Percentiles rank a stretch among this genome's conserved stretches.
Evolutionary conservation across 352 stramenopile species (phyloP).

Genomic region (Plasmopara muralis): DNA sequence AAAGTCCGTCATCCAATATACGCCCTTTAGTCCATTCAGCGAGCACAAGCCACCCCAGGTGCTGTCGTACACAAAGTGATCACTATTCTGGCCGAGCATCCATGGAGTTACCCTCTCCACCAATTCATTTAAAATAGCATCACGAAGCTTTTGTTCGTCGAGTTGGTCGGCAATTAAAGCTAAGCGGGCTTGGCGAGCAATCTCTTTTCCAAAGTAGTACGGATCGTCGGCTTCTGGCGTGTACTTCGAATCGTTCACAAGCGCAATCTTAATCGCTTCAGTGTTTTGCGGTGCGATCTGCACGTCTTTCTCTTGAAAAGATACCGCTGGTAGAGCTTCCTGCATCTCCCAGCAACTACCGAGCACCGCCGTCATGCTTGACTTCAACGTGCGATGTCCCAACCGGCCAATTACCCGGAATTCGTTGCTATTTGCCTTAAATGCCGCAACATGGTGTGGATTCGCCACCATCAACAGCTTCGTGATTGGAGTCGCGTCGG

Average conservation of each 20-base stretch:
- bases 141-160: conserved; percentile 35
- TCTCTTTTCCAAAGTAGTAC: conserved; percentile 88
- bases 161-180: conserved; percentile 79
- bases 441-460: conserved; percentile 57
- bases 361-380: conserved; percentile 65
- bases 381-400: conserved; percentile 73
- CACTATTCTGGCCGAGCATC: conserved; percentile 66
- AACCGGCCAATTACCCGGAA: conserved; percentile 45
- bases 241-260: conserved; percentile 67
- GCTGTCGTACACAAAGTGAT: conserved; percentile 90
- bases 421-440: conserved; percentile 21
- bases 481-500: conserved; percentile 14
- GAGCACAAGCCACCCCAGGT: conserved; percentile 91
- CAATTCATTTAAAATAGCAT: conserved; percentile 53
- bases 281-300: conserved; percentile 31
- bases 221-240: conserved; percentile 52
- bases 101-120: conserved; percentile 69
- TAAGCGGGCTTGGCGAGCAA: conserved; percentile 63
- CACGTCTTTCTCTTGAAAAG: conserved; percentile 34
- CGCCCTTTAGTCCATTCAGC: conserved; percentile 83
- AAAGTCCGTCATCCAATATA: conserved; percentile 89
- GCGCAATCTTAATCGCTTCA: conserved; percentile 41
- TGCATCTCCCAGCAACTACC: conserved; percentile 57
- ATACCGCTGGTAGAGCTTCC: conserved; percentile 44
- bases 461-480: conserved; percentile 68